These are phyloP conservation scores for Plenodomus biglobosus DNA, from an alignment of 2,329 filamentous ascomycete species.

Conservation along the genomic window DNA sequence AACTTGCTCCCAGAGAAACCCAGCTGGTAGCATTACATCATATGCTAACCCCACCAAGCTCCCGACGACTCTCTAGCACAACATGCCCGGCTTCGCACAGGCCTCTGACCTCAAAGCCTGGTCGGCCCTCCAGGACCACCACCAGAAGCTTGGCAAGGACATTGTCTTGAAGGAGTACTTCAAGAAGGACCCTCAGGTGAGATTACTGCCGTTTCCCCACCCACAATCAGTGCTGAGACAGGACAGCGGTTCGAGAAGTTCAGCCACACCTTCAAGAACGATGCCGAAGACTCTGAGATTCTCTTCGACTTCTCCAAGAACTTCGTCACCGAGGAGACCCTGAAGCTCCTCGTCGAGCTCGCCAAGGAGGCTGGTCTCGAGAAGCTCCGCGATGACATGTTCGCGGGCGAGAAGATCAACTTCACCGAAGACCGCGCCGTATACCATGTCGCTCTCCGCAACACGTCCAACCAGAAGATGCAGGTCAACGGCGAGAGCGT, in stretches of 20 bases:
- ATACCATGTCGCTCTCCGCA: slow-evolving; percentile 92
- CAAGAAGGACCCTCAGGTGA: slow-evolving; percentile 68
- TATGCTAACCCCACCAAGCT: slow-evolving; percentile 21
- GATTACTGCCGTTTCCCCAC: background rate
- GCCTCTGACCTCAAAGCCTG: slow-evolving; percentile 84
- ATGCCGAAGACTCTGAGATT: slow-evolving; percentile 78
- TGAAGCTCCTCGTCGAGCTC: slow-evolving; percentile 82
- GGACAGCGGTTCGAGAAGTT: slow-evolving; percentile 82
- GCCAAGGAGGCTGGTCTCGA: slow-evolving; percentile 89
- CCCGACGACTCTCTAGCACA: slow-evolving; percentile 29
- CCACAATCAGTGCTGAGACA: slow-evolving; percentile 7
- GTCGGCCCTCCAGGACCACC: slow-evolving; percentile 88
- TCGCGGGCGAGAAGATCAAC: slow-evolving; percentile 97
- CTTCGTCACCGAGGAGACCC: slow-evolving; percentile 90
- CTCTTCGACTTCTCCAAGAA: slow-evolving; percentile 99
- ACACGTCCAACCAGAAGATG: slow-evolving; percentile 78
- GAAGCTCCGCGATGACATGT: slow-evolving; percentile 96
- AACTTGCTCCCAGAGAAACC: slow-evolving; percentile 9
- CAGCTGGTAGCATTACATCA: background rate
- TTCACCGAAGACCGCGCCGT: slow-evolving; percentile 97
- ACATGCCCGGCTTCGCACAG: slow-evolving; percentile 70
- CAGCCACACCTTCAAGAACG: slow-evolving; percentile 78
- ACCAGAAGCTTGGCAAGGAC: slow-evolving; percentile 79
- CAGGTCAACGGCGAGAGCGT: slow-evolving; percentile 90
- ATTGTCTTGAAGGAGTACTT: slow-evolving; percentile 95